Base-by-base conservation (phyloP, 352 stramenopile species). In the Pythium folliculosum region DNA sequence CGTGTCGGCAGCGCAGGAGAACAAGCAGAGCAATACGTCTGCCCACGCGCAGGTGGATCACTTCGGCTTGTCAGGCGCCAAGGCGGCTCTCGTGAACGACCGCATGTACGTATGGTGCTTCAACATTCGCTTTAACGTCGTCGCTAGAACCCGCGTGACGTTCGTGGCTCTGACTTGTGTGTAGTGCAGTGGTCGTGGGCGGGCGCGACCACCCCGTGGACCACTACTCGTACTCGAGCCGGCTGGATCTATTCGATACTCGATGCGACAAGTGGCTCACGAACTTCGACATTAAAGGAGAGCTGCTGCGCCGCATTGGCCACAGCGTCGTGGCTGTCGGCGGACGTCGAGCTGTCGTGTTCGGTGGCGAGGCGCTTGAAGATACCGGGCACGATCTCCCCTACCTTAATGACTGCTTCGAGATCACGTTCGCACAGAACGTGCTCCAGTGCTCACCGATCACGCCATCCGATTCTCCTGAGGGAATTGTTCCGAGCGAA, bases 211-310 rank as follows among this genome's bases (percentile, higher is more conserved):
- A 77, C 4, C 66, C 71, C 17, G 67, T 73, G 3, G 77, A 82
- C 21, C 57, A 54, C 19, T 47, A 52, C 44, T 69, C 43, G 8
- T 66, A 22, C 57, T 75, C 44, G 32, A 52, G 22, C 60, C 68
- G 81, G 3, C 51, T 91, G 8, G 80, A 90, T 55, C 59, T 94
- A 10, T 94, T 92, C 54, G 84, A 92, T 37, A 45, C 88, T 25
- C 47, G 21, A 5, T 73, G 67, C 0, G 47, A 77, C n/a, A 73
- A 67, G 37, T 91, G 82, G 81, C 50, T 92, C 35, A 73, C 66
- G n/a, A 69, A 65, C 48, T 88, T 86, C 44, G 84, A 92, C 67
- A 72, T 91, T 5, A 67, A 83, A 19, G 84, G 84, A 13, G 69
- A 72, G 3, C 49, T 94, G 19, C 65, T 71, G 32, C 77, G 78